phyloP scores from a whole-genome alignment of 257 asterid species.

The Nicotiana benthamiana region DNA sequence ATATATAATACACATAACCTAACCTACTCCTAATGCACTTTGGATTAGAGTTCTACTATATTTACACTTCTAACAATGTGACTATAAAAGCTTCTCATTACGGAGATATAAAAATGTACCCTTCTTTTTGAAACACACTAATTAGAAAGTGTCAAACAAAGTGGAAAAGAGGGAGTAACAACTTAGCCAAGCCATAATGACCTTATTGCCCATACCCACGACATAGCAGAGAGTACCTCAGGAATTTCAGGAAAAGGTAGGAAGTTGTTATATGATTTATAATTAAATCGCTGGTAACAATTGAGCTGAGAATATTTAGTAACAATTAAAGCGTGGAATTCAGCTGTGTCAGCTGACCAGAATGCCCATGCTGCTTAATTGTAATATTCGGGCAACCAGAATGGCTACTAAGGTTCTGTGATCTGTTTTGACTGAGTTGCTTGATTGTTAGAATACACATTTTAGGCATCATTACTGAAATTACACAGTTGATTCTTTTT shows the following conservation, averaged over 20 bases:
- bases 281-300: not conserved
- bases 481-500: constrained; percentile 7
- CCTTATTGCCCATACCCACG: not conserved
- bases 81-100: too few relatives aligned
- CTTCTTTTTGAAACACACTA: too few relatives aligned
- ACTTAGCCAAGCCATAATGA: not conserved
- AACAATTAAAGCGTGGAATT: not conserved
- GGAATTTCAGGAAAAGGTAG: not conserved
- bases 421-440: not conserved
- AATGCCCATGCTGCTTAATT: not conserved
- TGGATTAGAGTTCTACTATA: too few relatives aligned
- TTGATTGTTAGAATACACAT: not conserved
- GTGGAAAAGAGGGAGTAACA: not conserved
- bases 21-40: too few relatives aligned
- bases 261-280: not conserved
- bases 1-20: too few relatives aligned
- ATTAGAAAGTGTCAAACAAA: too few relatives aligned
- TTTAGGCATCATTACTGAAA: not conserved
- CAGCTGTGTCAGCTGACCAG: not conserved
- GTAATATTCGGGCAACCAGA: not conserved
- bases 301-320: not conserved
- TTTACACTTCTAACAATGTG: too few relatives aligned
- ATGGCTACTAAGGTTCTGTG: not conserved
- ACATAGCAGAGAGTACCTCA: not conserved
- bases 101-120: too few relatives aligned